A percentile compares a stretch with the other conserved stretches of the same genome.
These are phyloP conservation scores for Xylaria sp. DNA, from an alignment of 2,329 filamentous ascomycete species.

Conservation along the genomic window DNA sequence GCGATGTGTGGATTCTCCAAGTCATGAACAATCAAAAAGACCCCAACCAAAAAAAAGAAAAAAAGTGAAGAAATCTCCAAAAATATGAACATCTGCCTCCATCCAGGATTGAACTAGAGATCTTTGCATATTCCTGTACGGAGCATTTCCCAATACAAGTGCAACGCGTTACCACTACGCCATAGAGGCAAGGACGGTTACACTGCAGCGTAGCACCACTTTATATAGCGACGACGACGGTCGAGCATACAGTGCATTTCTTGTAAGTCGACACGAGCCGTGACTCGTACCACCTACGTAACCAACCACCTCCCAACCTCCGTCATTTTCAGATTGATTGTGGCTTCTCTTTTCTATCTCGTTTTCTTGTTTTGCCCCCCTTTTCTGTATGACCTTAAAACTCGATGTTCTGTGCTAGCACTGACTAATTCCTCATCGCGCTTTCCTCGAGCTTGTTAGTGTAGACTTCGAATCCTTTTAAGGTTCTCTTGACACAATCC, in stretches of 20 bases:
- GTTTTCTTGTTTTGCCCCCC: too few species aligned
- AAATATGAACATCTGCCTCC: background rate
- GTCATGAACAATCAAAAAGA: background rate
- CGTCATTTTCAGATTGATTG: too few species aligned
- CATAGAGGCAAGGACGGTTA: background rate
- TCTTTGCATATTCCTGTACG: background rate
- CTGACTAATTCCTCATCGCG: background rate
- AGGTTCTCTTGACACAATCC: too few species aligned
- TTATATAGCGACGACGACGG: background rate
- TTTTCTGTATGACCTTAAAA: too few species aligned
- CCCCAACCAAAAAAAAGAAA: background rate
- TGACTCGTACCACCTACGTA: too few species aligned
- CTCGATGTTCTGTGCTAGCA: background rate
- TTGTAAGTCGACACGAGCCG: too few species aligned
- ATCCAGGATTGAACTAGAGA: constrained; percentile 2
- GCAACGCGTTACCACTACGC: constrained; percentile 2
- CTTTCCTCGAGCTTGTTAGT: too few species aligned
- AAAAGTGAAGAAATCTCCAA: background rate
- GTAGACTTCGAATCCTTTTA: too few species aligned
- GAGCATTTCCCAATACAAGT: background rate
- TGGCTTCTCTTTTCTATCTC: too few species aligned
- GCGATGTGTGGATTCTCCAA: too few species aligned
- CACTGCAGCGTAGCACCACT: background rate
- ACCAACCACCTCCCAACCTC: too few species aligned
- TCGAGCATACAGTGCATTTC: background rate